Evolutionary conservation across 2,329 filamentous ascomycete genomes (phyloP).

Genomic region (Pezicula neosporulosa): DNA sequence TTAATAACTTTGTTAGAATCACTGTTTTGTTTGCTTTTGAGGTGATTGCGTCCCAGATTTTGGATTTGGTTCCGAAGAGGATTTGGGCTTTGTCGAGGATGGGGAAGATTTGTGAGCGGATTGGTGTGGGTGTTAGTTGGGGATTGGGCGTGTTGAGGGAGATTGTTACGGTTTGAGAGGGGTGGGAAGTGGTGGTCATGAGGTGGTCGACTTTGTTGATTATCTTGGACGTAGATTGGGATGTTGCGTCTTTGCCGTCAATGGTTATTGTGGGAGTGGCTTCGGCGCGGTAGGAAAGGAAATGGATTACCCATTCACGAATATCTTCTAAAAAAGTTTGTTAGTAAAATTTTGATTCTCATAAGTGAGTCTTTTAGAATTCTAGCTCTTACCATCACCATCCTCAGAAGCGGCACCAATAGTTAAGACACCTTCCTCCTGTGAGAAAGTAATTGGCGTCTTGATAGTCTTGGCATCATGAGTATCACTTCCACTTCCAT

Average conservation of each 20-base stretch:
- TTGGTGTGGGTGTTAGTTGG: too few relatives aligned
- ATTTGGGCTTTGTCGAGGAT: too few relatives aligned
- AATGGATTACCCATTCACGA: constrained; percentile 6
- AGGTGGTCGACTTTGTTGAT: too few relatives aligned
- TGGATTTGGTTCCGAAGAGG: background rate
- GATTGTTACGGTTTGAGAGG: too few relatives aligned
- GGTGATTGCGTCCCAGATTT: constrained; percentile 18
- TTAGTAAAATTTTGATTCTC: too few relatives aligned
- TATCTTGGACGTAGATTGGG: background rate
- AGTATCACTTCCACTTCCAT: background rate
- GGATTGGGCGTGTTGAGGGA: too few relatives aligned
- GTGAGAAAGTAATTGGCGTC: background rate
- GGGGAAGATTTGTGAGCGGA: too few relatives aligned
- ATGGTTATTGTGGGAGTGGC: background rate
- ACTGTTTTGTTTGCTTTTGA: constrained; percentile 9
- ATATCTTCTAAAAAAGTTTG: background rate
- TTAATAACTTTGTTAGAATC: constrained; percentile 20
- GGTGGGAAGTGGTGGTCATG: too few relatives aligned
- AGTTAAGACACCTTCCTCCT: background rate
- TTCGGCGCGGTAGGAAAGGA: constrained; percentile 1
- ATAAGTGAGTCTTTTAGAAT: too few relatives aligned
- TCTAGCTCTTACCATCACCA: too few relatives aligned
- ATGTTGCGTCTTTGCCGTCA: background rate
- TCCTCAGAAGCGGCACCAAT: background rate
- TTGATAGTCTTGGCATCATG: background rate